Percentiles rank a stretch among this genome's conserved stretches.
Evolutionary conservation across 192 early-diverging fungal genomes (phyloP).

Genomic region (Globomyces pollinis-pini): DNA sequence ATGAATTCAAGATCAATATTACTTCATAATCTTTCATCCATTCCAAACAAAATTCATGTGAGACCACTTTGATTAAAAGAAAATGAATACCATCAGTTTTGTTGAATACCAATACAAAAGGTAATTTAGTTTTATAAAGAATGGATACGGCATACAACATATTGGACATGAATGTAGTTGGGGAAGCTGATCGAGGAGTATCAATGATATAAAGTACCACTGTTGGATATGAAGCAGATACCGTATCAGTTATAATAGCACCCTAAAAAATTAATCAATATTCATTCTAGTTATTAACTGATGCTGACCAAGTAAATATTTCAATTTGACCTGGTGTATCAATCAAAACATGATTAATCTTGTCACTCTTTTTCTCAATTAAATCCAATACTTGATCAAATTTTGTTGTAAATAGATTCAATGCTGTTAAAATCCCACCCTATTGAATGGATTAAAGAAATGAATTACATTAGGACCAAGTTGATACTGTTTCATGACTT

Average conservation of each 20-base stretch:
- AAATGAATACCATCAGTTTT: slow-evolving; percentile 80
- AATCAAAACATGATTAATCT: slow-evolving; percentile 72
- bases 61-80: slow-evolving; percentile 93
- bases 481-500: slow-evolving; percentile 90
- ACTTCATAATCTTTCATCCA: slow-evolving; percentile 97
- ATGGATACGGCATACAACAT: slow-evolving; percentile 98
- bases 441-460: slow-evolving; percentile 91
- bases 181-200: slow-evolving; percentile 83
- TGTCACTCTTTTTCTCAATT: slow-evolving; percentile 66
- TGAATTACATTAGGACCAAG: slow-evolving; percentile 37
- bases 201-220: slow-evolving; percentile 91
- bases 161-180: slow-evolving; percentile 97
- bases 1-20: no score
- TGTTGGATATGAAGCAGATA: slow-evolving; percentile 87
- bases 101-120: slow-evolving; percentile 93
- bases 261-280: no score
- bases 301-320: slow-evolving; percentile 97
- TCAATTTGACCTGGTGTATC: slow-evolving; percentile 99
- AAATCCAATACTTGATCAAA: slow-evolving; percentile 94
- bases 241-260: slow-evolving; percentile 86
- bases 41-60: slow-evolving; percentile 80
- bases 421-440: slow-evolving; percentile 90
- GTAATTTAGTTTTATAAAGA: slow-evolving; percentile 94
- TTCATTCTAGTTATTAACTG: not conserved
- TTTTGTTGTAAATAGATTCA: slow-evolving; percentile 96